Percentiles rank a stretch among this genome's conserved stretches.
phyloP scores from a whole-genome alignment of 2,329 filamentous ascomycete species.

The Beauveria rudraprayagi region DNA sequence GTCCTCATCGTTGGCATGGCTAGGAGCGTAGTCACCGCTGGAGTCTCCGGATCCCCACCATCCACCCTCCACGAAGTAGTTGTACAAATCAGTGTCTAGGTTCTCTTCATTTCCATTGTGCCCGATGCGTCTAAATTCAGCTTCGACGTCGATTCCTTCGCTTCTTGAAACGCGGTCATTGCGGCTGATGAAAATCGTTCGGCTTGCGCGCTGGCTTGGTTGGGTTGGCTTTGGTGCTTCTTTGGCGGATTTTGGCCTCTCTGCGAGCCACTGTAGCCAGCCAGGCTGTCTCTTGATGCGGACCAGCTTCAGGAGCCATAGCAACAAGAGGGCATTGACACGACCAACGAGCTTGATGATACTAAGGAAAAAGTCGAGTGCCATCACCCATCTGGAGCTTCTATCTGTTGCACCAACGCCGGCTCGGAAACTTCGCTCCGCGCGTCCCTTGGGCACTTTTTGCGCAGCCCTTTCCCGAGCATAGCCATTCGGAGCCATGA shows the following conservation, averaged over 20 bases:
- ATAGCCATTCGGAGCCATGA: conserved; percentile 48
- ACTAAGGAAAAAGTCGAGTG: conserved; percentile 65
- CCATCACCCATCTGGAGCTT: conserved; percentile 70
- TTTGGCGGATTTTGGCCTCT: conserved; percentile 26
- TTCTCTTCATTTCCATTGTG: conserved; percentile 48
- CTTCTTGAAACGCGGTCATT: conserved; percentile 48
- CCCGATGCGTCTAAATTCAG: conserved; percentile 58
- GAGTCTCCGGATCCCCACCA: conserved; percentile 78
- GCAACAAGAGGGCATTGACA: conserved; percentile 22
- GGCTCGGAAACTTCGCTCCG: conserved; percentile 41
- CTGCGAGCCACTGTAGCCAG: conserved; percentile 52
- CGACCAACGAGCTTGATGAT: conserved; percentile 45
- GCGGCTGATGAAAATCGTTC: conserved; percentile 27
- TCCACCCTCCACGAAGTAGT: conserved; percentile 75
- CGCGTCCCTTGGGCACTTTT: conserved; percentile 40
- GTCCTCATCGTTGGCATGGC: conserved; percentile 40
- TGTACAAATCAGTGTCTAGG: conserved; percentile 68
- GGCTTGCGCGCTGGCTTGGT: conserved; percentile 9
- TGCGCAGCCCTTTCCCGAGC: conserved; percentile 62
- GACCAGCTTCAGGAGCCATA: conserved; percentile 52
- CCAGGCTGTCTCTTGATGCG: conserved; percentile 27
- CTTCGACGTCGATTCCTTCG: conserved; percentile 71
- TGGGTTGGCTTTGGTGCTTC: conserved; percentile 9
- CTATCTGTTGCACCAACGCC: conserved; percentile 75
- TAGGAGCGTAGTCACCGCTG: conserved; percentile 68